A percentile compares a stretch with the other conserved stretches of the same genome.
Evolutionary conservation across 2,329 filamentous ascomycete species (phyloP).

Genomic region (Colletotrichum kahawae): DNA sequence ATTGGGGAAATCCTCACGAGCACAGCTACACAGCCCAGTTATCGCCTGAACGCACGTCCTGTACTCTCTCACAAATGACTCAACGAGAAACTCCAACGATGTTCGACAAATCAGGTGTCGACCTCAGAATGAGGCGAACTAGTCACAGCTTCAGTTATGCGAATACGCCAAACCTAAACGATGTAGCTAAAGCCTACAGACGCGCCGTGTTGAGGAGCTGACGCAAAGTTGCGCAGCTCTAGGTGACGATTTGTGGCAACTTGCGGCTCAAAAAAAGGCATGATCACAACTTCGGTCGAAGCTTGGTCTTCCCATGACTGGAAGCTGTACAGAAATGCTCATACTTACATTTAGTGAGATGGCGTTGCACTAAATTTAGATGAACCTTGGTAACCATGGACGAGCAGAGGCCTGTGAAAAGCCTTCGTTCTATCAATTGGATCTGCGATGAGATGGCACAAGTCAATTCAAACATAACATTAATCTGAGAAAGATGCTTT

Average conservation of each 20-base stretch:
- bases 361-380: not conserved
- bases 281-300: not conserved
- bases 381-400: not conserved
- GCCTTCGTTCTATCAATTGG: not conserved
- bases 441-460: not conserved
- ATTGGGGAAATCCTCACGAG: not conserved
- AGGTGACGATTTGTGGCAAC: not conserved
- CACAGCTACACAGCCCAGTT: not conserved
- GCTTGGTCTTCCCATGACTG: fast-evolving
- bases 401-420: not conserved
- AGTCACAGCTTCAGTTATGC: not conserved
- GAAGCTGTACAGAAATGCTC: fast-evolving
- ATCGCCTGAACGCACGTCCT: not conserved
- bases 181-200: not conserved
- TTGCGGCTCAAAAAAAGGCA: not conserved
- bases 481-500: not conserved
- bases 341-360: not conserved
- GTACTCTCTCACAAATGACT: not conserved
- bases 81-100: not conserved
- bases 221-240: not conserved
- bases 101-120: not conserved
- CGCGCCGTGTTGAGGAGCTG: not conserved
- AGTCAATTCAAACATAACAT: not conserved
- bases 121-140: not conserved
- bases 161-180: not conserved